Conservation (phyloP, 2,329 filamentous ascomycete species). For the Ophiostoma australiae region DNA sequence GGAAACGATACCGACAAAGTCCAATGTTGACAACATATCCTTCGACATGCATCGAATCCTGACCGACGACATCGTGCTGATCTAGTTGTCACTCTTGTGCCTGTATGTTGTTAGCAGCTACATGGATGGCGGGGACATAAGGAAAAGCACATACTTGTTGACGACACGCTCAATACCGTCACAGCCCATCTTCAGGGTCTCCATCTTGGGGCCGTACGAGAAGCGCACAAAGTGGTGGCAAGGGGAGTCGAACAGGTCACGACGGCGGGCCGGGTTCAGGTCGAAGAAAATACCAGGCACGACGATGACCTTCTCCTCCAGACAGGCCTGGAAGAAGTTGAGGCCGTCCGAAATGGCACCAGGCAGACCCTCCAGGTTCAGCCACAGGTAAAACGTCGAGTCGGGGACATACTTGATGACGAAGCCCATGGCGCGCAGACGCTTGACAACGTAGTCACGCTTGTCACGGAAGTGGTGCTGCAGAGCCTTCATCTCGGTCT, state of each 20-base stretch:
- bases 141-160: conserved; percentile 49
- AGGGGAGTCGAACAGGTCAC: conserved; percentile 89
- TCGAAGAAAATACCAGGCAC: conserved; percentile 98
- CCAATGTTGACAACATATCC: not conserved
- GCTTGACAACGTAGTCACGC: conserved; percentile 80
- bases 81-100: conserved; percentile 11
- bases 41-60: not conserved
- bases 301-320: conserved; percentile 92
- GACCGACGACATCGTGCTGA: not conserved
- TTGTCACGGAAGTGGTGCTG: conserved; percentile 87
- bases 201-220: conserved; percentile 79
- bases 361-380: conserved; percentile 63
- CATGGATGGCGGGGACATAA: not conserved
- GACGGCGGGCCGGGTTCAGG: conserved; percentile 79
- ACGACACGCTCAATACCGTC: conserved; percentile 82
- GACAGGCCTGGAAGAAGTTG: conserved; percentile 93
- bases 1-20: not conserved
- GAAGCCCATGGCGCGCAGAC: conserved; percentile 83
- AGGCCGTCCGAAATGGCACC: conserved; percentile 83
- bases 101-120: not conserved
- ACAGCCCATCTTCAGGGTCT: conserved; percentile 69
- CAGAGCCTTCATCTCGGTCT: conserved; percentile 80
- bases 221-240: conserved; percentile 89
- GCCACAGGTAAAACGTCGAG: conserved; percentile 88
- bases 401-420: conserved; percentile 77